Percentiles rank a stretch among this genome's conserved stretches.
phyloP scores from a whole-genome alignment of 2,329 filamentous ascomycete species.

The Zasmidium citrigriseum region DNA sequence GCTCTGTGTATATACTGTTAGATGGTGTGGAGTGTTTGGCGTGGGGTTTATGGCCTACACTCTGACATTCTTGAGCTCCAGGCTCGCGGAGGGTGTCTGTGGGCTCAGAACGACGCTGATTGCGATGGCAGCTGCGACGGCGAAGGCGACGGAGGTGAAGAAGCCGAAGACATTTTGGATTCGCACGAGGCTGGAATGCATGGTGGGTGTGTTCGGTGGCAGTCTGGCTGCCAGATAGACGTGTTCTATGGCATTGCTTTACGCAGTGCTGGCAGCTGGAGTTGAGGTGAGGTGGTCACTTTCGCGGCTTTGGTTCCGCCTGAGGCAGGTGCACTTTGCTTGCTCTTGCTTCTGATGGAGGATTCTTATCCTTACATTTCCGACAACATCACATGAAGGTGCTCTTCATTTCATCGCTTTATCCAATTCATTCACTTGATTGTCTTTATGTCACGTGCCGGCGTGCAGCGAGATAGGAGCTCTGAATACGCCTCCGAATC shows the following conservation, averaged over 20 bases:
- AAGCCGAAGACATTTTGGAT: slow-evolving; percentile 94
- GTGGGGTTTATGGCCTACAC: slow-evolving; percentile 62
- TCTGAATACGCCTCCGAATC: too few species aligned
- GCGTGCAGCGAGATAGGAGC: too few species aligned
- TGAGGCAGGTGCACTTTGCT: neutral
- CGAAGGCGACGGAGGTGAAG: slow-evolving; percentile 92
- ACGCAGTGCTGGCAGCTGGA: neutral
- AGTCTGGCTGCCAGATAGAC: slow-evolving; percentile 1
- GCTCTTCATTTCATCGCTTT: too few species aligned
- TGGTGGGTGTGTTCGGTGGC: slow-evolving; percentile 49
- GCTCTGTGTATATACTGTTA: slow-evolving; percentile 62
- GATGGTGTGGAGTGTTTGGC: too few species aligned
- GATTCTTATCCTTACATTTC: too few species aligned
- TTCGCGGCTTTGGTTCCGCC: neutral
- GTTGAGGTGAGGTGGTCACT: neutral
- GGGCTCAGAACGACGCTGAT: slow-evolving; percentile 72
- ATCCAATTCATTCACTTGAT: neutral
- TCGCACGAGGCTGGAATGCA: slow-evolving; percentile 87
- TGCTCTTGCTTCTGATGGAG: too few species aligned
- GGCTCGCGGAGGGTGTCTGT: slow-evolving; percentile 65
- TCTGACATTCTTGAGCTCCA: slow-evolving; percentile 75
- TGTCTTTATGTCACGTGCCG: neutral
- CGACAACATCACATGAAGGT: too few species aligned
- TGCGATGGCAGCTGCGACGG: slow-evolving; percentile 76
- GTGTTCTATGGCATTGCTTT: slow-evolving; percentile 1